Evolutionary conservation across 768 basidiomycete species (phyloP), one percentile per base, ranked within the genome.

Genomic region (Crucibulum laeve): DNA sequence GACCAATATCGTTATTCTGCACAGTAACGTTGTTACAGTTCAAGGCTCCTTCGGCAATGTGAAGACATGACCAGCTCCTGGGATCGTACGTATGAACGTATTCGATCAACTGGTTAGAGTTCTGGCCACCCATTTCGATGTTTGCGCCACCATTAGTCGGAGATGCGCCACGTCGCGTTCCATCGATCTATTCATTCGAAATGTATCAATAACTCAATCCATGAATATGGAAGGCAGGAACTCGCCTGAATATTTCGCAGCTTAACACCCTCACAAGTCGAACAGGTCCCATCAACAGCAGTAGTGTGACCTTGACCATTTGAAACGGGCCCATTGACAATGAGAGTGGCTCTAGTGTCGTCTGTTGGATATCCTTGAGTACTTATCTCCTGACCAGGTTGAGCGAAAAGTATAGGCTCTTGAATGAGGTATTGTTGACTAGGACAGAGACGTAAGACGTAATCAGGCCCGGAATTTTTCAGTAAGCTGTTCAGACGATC

Each of bases 1-100:
- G 87, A 3, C 86, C 91, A 33, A 92, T 81, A 49, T 91, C 86
- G 52, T 92, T 92, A 62, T 89, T 83, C 55, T 85, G 83, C 24
- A 92, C 69, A 3, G 76, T 77, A 10, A 64, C 68, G 44, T 81
- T 80, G 45, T 67, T 74, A 64, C 90, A 93, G 6, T 60, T 68
- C 26, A 84, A 68, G 25, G 71, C 59, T 3, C 90, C 91, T 58
- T 91, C 82, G 0, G 72, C 67, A 24, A 92, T 57, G 53, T 93
- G 91, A 28, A 93, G 69, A 59, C 89, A 91, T 5, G 86, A 79
- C 90, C 91, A 91, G 46, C 85, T 67, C 40, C 89, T 74, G 2
- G 88, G 87, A 60, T 92, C 80, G 54, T 67, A 87, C 5, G 85
- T 82, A 49, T 71, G 77, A 8, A 91, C 88, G 48, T 77, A 80